Evolutionary conservation across 305 asterid species (phyloP), one percentile per base, ranked within the genome.

Genomic region (Withania somnifera): DNA sequence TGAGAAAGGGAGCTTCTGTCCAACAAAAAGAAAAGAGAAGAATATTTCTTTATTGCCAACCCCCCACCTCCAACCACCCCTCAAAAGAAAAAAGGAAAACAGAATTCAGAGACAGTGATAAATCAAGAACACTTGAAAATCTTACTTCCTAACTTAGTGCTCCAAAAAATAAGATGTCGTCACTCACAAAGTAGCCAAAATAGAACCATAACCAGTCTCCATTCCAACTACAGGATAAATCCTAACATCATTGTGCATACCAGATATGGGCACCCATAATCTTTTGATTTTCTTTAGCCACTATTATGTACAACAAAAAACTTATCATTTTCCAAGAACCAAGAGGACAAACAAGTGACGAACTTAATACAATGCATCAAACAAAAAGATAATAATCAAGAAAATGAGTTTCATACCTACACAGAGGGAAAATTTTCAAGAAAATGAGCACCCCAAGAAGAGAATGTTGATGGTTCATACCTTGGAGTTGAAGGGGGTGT

Each of bases 121-220:
- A 26, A 75, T 26, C 28, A 75, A 75, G 79, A 75, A 75, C 61
- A 47, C 40, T 75, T 75, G 42, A 14, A 50, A 26, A 13, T 47
- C 26, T 42, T 22, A 69, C 13, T 22, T 42, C 77, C 9, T 24
- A 45, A 13, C 14, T 24, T 45, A 71, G 14, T 45, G 17, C 38
- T 51, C 9, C 34, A 45, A 71, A 22, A n/a, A 45, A 14, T 0
- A 45, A 71, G 79, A 77, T 67, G 69, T 81, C 47, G 60, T 45
- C 45, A 0, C 47, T 64, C 85, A 90, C 90, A 88, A 45, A 71
- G 57, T 45, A 24, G 58, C 22, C 57, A 71, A 24, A 69, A 45
- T 38, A 71, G 57, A 71, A 42, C 24, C 36, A 24, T 14, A 45
- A 17, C 45, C 45, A 61, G 2, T 52, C 22, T 52, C 58, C 58